A percentile compares a stretch with the other conserved stretches of the same genome.
Conservation (phyloP, 2,329 filamentous ascomycete species). For the Beauveria australis region DNA sequence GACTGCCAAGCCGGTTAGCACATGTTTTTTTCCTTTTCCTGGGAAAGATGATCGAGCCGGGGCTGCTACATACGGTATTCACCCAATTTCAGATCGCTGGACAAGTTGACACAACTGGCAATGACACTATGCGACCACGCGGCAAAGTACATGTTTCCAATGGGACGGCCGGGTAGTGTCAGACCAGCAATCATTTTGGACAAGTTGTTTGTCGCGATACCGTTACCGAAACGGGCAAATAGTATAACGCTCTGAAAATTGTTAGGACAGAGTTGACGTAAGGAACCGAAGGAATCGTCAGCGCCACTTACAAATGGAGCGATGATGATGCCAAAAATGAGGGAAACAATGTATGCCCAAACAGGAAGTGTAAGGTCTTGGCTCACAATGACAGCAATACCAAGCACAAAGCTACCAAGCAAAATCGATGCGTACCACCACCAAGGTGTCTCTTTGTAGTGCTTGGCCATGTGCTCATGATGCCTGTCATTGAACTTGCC, state of each 20-base stretch:
- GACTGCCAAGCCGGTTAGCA: slow-evolving; percentile 25
- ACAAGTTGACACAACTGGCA: slow-evolving; percentile 38
- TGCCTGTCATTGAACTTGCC: slow-evolving; percentile 41
- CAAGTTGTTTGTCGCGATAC: slow-evolving; percentile 50
- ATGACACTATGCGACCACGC: slow-evolving; percentile 53
- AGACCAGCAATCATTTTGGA: slow-evolving; percentile 50
- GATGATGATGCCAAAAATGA: slow-evolving; percentile 36
- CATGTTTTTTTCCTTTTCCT: no score
- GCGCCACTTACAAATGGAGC: slow-evolving; percentile 36
- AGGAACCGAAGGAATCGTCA: no score
- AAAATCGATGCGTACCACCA: slow-evolving; percentile 39
- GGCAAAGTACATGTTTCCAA: slow-evolving; percentile 52
- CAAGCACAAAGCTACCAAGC: slow-evolving; percentile 35
- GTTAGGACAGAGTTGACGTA: slow-evolving; percentile 10
- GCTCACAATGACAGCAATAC: slow-evolving; percentile 36
- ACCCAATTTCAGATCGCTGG: slow-evolving; percentile 48
- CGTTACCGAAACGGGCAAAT: slow-evolving; percentile 45
- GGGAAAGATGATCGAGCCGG: no score
- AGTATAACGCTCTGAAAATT: slow-evolving; percentile 38
- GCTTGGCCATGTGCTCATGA: slow-evolving; percentile 41
- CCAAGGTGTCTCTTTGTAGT: slow-evolving; percentile 43
- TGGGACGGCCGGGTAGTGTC: slow-evolving; percentile 39
- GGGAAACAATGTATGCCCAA: slow-evolving; percentile 39
- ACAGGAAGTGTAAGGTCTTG: slow-evolving; percentile 37
- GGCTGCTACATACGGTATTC: slow-evolving; percentile 39